Conservation (phyloP, 768 basidiomycete species). For the Phanerodontia chrysosporium region DNA sequence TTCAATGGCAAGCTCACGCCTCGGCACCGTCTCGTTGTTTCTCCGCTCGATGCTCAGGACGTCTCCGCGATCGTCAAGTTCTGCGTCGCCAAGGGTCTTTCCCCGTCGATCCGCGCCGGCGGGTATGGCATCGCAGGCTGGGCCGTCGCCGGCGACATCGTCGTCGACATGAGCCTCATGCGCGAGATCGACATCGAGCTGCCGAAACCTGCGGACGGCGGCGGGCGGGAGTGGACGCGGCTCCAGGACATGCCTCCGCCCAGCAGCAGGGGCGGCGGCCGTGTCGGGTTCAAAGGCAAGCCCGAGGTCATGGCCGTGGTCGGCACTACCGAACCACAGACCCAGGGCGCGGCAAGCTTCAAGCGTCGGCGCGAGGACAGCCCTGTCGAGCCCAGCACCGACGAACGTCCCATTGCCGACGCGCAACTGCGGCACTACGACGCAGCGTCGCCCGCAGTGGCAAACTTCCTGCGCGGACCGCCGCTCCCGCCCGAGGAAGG, state of each 20-base stretch:
- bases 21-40: conserved; percentile 36
- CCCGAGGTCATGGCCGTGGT: not conserved
- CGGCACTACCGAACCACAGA: conserved; percentile 22
- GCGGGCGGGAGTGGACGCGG: conserved; percentile 48
- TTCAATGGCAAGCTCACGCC: conserved; percentile 27
- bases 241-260: conserved; percentile 50
- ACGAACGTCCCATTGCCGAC: not conserved
- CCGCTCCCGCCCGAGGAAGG: conserved; percentile 25
- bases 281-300: conserved; percentile 9
- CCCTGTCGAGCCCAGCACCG: not conserved
- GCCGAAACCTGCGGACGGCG: conserved; percentile 29
- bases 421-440: conserved; percentile 35
- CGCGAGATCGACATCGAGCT: conserved; percentile 64
- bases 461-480: conserved; percentile 43
- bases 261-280: conserved; percentile 54
- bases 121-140: conserved; percentile 91
- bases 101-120: conserved; percentile 82
- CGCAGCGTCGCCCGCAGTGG: conserved; percentile 51
- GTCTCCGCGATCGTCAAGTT: conserved; percentile 77
- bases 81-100: conserved; percentile 64
- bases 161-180: conserved; percentile 74
- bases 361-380: conserved; percentile 54
- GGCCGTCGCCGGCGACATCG: conserved; percentile 82
- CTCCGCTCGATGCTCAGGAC: conserved; percentile 75
- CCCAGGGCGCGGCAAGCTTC: not conserved